Evolutionary conservation across 768 basidiomycete genomes (phyloP), one percentile per base, ranked within the genome.

Genomic region (Paxillus rubicundulus): DNA sequence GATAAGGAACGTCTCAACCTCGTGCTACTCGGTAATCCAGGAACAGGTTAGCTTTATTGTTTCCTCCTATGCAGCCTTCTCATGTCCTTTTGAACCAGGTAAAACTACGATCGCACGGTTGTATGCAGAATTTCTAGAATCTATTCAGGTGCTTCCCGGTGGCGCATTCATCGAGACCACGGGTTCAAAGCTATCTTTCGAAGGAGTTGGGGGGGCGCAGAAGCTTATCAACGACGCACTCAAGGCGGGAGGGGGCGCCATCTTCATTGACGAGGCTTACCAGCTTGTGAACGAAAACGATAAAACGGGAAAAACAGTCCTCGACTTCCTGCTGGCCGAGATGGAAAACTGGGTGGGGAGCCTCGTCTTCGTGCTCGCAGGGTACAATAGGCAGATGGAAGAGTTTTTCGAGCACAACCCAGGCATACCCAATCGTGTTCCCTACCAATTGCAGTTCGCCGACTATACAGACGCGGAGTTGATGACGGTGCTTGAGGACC

Each of bases 391-490:
- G 49, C 73, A 88, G 64, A 87, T 88, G 87, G 86, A 88, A 57
- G 81, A 76, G 40, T 88, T 88, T 69, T 87, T 88, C 53, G 85
- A 87, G 54, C 85, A 86, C 54, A 87, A 88, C 58, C 85, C 86
- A 2, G 86, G 86, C 2, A 64, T 88, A 12, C 67, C 69, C 8
- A 86, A 85, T 66, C 82, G 86, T n/a, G 81, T 88, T 9, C 87
- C 86, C 0, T 77, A 82, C 54, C 66, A 63, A 33, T 70, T 88
- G 30, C 69, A 78, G 12, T 87, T 88, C 56, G 64, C 68, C 1
- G 87, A 88, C 56, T 88, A 87, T 58, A 72, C 66, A 7, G 82
- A 87, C 47, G 56, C 62, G 1, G 82, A 87, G 52, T 68, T 87
- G 3, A 70, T 80, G 52, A 55, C 64, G 5, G 85, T 87, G 77